Conservation (phyloP, 768 basidiomycete species). For the Lentinula edodes region DNA sequence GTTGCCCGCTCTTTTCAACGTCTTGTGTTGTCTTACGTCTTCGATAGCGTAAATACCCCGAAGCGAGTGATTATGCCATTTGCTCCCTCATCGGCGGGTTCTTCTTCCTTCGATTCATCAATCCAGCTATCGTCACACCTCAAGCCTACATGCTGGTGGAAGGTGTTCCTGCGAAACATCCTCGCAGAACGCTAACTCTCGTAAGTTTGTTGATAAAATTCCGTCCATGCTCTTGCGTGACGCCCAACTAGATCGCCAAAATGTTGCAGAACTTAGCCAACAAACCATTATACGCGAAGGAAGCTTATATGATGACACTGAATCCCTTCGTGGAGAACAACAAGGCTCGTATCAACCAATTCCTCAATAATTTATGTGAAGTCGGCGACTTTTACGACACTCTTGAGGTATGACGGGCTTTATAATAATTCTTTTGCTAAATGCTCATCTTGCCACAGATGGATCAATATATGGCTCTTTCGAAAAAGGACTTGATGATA, state of each 20-base stretch:
- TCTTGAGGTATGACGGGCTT: conserved; percentile 64
- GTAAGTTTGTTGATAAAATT: conserved; percentile 35
- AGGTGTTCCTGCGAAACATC: conserved; percentile 96
- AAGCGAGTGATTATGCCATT: conserved; percentile 96
- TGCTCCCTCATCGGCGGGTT: conserved; percentile 99
- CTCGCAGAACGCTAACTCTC: conserved; percentile 90
- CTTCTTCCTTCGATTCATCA: conserved; percentile 99
- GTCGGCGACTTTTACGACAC: conserved; percentile 99
- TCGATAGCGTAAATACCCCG: conserved; percentile 91
- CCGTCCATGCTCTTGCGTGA: not conserved
- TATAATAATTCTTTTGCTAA: not conserved
- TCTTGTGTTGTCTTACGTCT: conserved; percentile 3
- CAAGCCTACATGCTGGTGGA: conserved; percentile 99
- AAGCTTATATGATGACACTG: conserved; percentile 96
- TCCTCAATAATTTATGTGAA: conserved; percentile 94
- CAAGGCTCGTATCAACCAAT: conserved; percentile 95
- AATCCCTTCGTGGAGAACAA: conserved; percentile 99
- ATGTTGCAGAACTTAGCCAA: conserved; percentile 99
- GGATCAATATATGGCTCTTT: conserved; percentile 99
- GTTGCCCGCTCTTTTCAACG: conserved; percentile 18
- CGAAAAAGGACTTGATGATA: conserved; percentile 98
- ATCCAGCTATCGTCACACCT: conserved; percentile 97
- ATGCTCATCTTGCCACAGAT: conserved; percentile 49
- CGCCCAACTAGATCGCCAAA: conserved; percentile 78
- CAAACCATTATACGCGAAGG: conserved; percentile 97